Conservation (phyloP, 148 eudicot genomes). For the Rhododendron henanense region DNA sequence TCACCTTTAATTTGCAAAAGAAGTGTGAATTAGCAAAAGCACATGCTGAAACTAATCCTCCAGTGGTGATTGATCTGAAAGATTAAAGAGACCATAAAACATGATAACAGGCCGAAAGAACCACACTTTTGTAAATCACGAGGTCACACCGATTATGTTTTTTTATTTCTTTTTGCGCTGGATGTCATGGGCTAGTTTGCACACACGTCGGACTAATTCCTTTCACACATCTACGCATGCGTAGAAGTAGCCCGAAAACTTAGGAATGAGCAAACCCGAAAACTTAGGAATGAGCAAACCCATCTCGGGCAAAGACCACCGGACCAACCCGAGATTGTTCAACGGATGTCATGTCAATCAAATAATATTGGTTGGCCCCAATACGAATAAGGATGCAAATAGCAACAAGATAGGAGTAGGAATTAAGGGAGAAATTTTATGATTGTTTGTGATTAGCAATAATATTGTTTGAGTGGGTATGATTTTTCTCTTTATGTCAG, state of each 20-base stretch:
- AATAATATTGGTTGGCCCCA: not conserved
- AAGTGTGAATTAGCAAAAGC: not conserved
- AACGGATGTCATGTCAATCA: not conserved
- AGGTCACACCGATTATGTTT: not conserved
- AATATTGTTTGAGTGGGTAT: not conserved
- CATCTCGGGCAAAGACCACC: too few species aligned
- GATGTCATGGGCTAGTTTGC: too few species aligned
- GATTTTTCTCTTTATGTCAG: not conserved
- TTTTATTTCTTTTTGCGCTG: too few species aligned
- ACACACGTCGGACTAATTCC: too few species aligned
- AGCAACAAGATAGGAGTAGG: not conserved
- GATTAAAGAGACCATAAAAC: not conserved
- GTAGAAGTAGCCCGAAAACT: too few species aligned
- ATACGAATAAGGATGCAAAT: not conserved
- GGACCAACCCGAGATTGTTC: not conserved
- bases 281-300: too few species aligned
- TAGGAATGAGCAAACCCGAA: too few species aligned
- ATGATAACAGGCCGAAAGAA: conserved; percentile 8
- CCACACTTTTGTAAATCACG: not conserved
- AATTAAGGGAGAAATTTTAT: not conserved
- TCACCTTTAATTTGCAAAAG: not conserved
- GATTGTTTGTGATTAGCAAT: not conserved
- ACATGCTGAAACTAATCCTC: not conserved
- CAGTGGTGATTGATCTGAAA: not conserved
- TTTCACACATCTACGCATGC: too few species aligned